Percentiles rank a stretch among this genome's conserved stretches.
These are phyloP conservation scores for Phytopythium aichiense DNA, from an alignment of 352 stramenopile genomes.

Conservation along the genomic window DNA sequence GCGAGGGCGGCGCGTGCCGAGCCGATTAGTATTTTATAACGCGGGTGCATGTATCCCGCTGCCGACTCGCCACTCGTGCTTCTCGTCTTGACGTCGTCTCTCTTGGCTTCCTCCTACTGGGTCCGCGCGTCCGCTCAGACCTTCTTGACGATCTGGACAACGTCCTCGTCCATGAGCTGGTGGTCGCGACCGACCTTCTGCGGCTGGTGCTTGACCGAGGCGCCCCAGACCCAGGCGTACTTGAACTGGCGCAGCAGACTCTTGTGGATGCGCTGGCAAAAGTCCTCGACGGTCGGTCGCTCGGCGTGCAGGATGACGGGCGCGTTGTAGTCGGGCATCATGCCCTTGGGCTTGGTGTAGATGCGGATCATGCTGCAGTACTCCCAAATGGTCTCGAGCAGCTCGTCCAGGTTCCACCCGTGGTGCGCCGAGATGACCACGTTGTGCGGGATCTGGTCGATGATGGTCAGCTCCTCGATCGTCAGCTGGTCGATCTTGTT, in stretches of 20 bases:
- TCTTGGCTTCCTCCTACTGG: background rate
- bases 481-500: constrained; percentile 99
- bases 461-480: constrained; percentile 98
- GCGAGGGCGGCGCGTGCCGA: background rate
- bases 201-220: constrained; percentile 97
- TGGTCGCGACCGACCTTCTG: constrained; percentile 99
- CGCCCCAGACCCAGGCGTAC: constrained; percentile 98
- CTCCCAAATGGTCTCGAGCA: constrained; percentile 97
- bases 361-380: constrained; percentile 98
- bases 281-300: constrained; percentile 94
- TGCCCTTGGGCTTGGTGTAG: constrained; percentile 97
- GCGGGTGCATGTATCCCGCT: no score
- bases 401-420: constrained; percentile 97
- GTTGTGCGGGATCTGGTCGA: constrained; percentile 98
- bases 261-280: constrained; percentile 95
- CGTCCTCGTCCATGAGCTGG: constrained; percentile 96
- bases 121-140: constrained; percentile 36
- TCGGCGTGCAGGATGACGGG: constrained; percentile 97
- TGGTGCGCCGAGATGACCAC: constrained; percentile 96
- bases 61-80: background rate
- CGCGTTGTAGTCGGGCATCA: constrained; percentile 95
- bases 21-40: background rate
- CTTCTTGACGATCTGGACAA: constrained; percentile 99
- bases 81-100: no score
- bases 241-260: constrained; percentile 87